A percentile compares a stretch with the other conserved stretches of the same genome.
Evolutionary conservation across 2,329 filamentous ascomycete species (phyloP).

Genomic region (Coniochaeta sp.): DNA sequence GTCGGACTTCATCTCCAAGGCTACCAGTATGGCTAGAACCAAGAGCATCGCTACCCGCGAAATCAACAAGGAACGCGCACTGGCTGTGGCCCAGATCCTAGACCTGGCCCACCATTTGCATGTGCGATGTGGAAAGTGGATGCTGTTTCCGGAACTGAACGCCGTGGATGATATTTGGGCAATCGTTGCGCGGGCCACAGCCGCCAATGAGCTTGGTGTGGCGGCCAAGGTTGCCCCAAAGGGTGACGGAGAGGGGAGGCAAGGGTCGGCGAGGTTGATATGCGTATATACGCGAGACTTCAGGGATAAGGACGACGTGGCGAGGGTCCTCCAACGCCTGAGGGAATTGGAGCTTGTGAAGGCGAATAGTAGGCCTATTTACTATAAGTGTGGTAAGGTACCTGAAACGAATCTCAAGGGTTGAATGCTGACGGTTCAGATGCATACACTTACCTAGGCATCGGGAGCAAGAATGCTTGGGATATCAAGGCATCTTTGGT

Average conservation of each 20-base stretch:
- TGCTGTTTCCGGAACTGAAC: slow-evolving; percentile 54
- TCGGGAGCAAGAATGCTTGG: slow-evolving; percentile 53
- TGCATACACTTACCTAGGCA: slow-evolving; percentile 59
- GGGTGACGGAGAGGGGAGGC: slow-evolving; percentile 27
- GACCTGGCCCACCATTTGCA: slow-evolving; percentile 50
- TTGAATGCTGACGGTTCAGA: slow-evolving; percentile 31
- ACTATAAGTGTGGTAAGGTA: slow-evolving; percentile 67
- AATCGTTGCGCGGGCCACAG: slow-evolving; percentile 57
- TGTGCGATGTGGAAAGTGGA: slow-evolving; percentile 69
- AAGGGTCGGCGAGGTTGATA: slow-evolving; percentile 47
- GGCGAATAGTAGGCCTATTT: slow-evolving; percentile 44
- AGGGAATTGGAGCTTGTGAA: slow-evolving; percentile 54
- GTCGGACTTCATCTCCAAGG: slow-evolving; percentile 38
- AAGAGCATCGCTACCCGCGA: slow-evolving; percentile 31
- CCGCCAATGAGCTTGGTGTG: slow-evolving; percentile 61
- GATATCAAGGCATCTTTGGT: slow-evolving; percentile 42
- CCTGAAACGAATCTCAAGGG: not conserved
- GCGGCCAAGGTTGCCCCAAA: slow-evolving; percentile 65
- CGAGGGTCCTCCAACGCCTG: slow-evolving; percentile 56
- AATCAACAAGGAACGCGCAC: slow-evolving; percentile 40
- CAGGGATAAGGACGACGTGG: slow-evolving; percentile 58
- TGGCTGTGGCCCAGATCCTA: slow-evolving; percentile 47
- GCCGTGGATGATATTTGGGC: slow-evolving; percentile 59
- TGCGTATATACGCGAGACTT: slow-evolving; percentile 78
- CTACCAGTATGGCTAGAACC: slow-evolving; percentile 26